phyloP scores from a whole-genome alignment of 2,329 filamentous ascomycete genomes.

The Sporothrix euskadiensis region DNA sequence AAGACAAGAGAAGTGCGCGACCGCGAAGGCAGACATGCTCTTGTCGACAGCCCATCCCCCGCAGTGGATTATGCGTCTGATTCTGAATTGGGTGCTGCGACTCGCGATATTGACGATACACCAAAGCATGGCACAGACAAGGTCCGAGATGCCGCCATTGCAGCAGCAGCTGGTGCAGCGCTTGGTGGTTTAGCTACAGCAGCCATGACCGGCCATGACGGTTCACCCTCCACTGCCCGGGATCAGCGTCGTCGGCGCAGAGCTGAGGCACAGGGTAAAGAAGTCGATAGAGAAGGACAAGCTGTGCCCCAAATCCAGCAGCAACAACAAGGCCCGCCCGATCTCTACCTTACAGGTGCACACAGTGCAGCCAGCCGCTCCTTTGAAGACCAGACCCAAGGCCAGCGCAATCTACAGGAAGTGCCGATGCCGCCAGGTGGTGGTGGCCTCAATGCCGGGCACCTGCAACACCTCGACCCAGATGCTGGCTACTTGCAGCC shows the following conservation, averaged over 20 bases:
- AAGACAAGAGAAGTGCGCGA: constrained; percentile 45
- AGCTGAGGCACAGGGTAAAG: constrained; percentile 53
- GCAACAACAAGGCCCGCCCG: constrained; percentile 42
- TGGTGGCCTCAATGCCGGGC: constrained; percentile 41
- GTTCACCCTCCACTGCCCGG: constrained; percentile 52
- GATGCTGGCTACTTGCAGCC: constrained; percentile 52
- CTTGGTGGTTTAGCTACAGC: constrained; percentile 43
- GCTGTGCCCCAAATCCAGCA: constrained; percentile 42
- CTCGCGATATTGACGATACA: constrained; percentile 44
- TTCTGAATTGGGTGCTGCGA: constrained; percentile 32
- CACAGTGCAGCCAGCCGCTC: constrained; percentile 27
- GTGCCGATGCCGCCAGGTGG: neutral
- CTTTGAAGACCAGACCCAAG: constrained; percentile 12
- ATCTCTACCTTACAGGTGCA: constrained; percentile 27
- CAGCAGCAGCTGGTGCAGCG: constrained; percentile 49
- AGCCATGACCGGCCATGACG: constrained; percentile 40
- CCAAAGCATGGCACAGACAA: constrained; percentile 49
- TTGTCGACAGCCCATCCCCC: constrained; percentile 49
- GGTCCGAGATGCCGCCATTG: constrained; percentile 48
- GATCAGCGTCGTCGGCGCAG: constrained; percentile 55
- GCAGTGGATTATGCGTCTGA: constrained; percentile 44
- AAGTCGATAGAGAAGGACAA: constrained; percentile 27
- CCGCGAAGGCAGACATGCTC: constrained; percentile 57
- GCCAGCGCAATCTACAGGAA: neutral
- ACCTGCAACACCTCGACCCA: constrained; percentile 55